Base-by-base conservation (phyloP, 768 basidiomycete species). In the Psilocybe azurescens region DNA sequence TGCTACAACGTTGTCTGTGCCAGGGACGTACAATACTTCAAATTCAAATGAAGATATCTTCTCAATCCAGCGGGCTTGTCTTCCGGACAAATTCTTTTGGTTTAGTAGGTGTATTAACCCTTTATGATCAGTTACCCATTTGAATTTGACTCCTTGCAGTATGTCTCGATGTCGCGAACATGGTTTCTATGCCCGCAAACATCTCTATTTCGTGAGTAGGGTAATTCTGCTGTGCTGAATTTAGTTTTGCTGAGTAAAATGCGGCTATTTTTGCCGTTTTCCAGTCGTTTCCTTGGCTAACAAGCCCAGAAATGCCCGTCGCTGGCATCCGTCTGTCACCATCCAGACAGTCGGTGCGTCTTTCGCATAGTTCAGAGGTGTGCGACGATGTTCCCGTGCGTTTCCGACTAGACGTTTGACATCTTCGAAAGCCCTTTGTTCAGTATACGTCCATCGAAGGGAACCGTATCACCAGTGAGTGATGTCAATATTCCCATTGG, bases 31-130 rank as follows among this genome's bases (percentile, higher is more conserved):
- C 1, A 59, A 36, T 0, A 67, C 60, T 29, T 64, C 20, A 20
- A 20, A 20, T 20, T 20, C 20, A 20, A 20, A 20, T 20, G 20
- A 20, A 20, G 20, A 20, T 7, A 67, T 59, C 13, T 68, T 66
- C 5, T 77, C 74, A 5, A 75, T 20, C 79, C 79, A 80, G 0
- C 73, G 67, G 0, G 69, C 72, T 30, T 78, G 78, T 1, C 76
- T 54, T 0, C 70, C 65, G 0, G 76, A 75, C 16, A 80, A 41
- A 13, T 75, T 62, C 41, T 61, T 64, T 47, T 80, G 79, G 1
- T 58, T 63, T 29, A 72, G 50, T 0, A 80, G 49, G 33, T 73
- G 58, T 1, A 59, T 64, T 2, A 80, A 51, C 0, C 63, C 66
- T 28, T 62, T 59, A 53, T 71, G 73, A 18, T 78, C 75, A 0